Base-by-base conservation (phyloP, 1,139 yeast species). In the Candida freyschussii region DNA sequence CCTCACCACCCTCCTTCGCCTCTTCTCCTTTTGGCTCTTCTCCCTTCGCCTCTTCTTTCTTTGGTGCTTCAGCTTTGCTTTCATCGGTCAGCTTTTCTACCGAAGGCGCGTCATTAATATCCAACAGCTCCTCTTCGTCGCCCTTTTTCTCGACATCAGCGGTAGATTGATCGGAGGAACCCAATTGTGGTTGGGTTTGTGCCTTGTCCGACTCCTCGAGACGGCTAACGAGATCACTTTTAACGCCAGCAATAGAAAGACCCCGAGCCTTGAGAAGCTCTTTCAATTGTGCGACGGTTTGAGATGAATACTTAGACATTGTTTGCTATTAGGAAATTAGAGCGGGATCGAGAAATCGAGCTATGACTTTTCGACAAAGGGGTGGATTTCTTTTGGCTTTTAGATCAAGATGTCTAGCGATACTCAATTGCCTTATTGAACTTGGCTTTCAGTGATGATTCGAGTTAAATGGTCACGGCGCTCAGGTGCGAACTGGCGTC, bases 201-300 rank as follows among this genome's bases (percentile, higher is more conserved):
- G 48, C 31, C 20, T 40, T 50, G 18, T 43, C 53, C 8, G 40
- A 41, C 23, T 42, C 48, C 23, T 47, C 56, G 22, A 89, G 69
- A 46, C 96, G 75, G 26, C 75, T 75, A 34, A 89, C 69, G 47
- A 89, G 69, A 38, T 86, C 96, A 26, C 82, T 79, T 60, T 89
- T 91, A 50, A 86, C 79, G 17, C 98, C 98, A 27, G 79, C 75
- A 7, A 71, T 65, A 5, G 94, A 57, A 37, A 91, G 69, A 2
- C 80, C 83, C 45, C 78, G 75, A 27, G 68, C 62, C 50, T 81
- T 79, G 50, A 91, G 72, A 36, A 75, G 50, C 44, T 83, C 96
- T 57, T 84, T 87, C 59, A 89, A 72, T 63, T 86, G 95, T 24
- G 82, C 78, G 30, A 87, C 96, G 21, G 95, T 89, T 28, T 46